A percentile compares a stretch with the other conserved stretches of the same genome.
Evolutionary conservation across 2,329 filamentous ascomycete species (phyloP).

Genomic region (Pyricularia sp.): DNA sequence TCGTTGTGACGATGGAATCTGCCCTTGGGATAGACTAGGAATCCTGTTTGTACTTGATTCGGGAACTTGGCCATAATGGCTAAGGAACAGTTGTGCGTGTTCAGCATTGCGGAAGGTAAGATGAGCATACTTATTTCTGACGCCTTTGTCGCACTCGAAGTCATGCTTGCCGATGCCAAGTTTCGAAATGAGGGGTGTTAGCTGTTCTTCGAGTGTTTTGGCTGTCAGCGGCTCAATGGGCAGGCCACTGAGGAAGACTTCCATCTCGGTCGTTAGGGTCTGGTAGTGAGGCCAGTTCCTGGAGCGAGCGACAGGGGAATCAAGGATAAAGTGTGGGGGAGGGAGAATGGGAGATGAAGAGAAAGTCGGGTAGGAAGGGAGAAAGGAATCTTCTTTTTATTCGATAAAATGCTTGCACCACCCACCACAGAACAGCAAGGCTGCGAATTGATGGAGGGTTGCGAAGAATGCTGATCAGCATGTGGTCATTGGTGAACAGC

Average conservation of each 20-base stretch:
- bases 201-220: constrained; percentile 21
- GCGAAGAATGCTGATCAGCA: background rate
- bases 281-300: background rate
- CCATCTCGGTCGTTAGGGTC: constrained; percentile 20
- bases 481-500: background rate
- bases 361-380: background rate
- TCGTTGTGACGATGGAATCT: background rate
- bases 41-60: background rate
- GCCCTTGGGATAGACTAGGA: background rate
- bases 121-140: constrained; percentile 19
- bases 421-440: background rate
- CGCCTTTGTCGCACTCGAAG: constrained; percentile 30
- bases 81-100: constrained; percentile 31
- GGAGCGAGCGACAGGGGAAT: background rate
- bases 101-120: constrained; percentile 27
- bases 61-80: constrained; percentile 14
- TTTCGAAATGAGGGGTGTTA: constrained; percentile 24
- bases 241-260: constrained; percentile 30
- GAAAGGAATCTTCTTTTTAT: background rate
- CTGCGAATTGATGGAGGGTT: background rate
- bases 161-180: constrained; percentile 23
- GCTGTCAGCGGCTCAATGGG: constrained; percentile 24
- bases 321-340: background rate
- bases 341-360: background rate
- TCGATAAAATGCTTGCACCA: background rate